Conservation (phyloP, 75 land plant species). For the Cupressus sempervirens region DNA sequence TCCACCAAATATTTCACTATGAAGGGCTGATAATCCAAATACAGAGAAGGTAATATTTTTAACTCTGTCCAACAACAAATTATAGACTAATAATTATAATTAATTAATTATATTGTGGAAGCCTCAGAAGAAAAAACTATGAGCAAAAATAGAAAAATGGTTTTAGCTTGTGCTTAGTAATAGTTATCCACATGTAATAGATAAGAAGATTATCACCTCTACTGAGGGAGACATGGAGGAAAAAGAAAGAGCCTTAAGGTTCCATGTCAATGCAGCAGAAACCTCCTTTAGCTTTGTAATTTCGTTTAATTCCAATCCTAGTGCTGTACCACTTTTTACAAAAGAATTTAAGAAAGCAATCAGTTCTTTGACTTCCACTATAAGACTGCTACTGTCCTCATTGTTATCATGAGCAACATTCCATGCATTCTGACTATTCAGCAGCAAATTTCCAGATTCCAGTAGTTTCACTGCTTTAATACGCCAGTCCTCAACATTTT, state of each 20-base stretch:
- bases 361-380: not conserved
- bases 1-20: not conserved
- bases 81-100: too few relatives aligned
- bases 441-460: not conserved
- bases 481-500: slow-evolving; percentile 1
- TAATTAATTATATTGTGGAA: not conserved
- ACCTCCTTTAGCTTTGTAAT: not conserved
- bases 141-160: not conserved
- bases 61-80: not conserved
- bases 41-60: not conserved
- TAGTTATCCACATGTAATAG: not conserved
- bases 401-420: not conserved
- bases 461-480: not conserved
- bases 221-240: slow-evolving; percentile 5
- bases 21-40: not conserved
- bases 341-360: not conserved
- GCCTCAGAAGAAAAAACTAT: not conserved
- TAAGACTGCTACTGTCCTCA: not conserved
- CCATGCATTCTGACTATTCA: slow-evolving; percentile 10
- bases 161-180: not conserved
- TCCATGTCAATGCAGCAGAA: slow-evolving; percentile 7
- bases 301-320: slow-evolving; percentile 7
- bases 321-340: slow-evolving; percentile 3
- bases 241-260: slow-evolving; percentile 12
- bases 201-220: slow-evolving; percentile 4